These are phyloP conservation scores for Neoboletus brunneissimus DNA, from an alignment of 768 basidiomycete genomes.

Conservation along the genomic window DNA sequence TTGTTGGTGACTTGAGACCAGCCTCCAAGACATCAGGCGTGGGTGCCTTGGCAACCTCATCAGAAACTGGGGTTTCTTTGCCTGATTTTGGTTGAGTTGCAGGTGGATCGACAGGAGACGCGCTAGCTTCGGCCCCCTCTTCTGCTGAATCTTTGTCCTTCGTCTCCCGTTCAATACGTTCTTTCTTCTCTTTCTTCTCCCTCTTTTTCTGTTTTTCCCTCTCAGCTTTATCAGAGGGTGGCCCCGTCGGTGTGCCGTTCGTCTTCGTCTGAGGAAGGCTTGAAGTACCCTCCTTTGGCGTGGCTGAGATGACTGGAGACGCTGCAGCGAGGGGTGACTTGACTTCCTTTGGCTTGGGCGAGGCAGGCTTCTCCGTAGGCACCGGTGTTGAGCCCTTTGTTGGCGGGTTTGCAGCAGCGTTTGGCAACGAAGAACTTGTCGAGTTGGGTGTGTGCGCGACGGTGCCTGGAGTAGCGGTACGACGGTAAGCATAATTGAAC, in stretches of 20 bases:
- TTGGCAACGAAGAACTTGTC: conserved; percentile 48
- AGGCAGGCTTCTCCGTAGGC: conserved; percentile 37
- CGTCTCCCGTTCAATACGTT: conserved; percentile 44
- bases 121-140: conserved; percentile 31
- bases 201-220: conserved; percentile 58
- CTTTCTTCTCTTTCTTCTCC: conserved; percentile 60
- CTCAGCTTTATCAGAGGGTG: conserved; percentile 49
- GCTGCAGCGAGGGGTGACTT: conserved; percentile 36
- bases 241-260: conserved; percentile 31
- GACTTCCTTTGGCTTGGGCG: conserved; percentile 30
- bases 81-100: conserved; percentile 34
- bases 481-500: conserved; percentile 94
- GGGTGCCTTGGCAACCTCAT: conserved; percentile 23
- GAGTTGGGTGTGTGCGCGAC: conserved; percentile 59
- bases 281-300: conserved; percentile 37
- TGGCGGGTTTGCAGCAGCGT: conserved; percentile 34
- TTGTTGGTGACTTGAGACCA: conserved; percentile 53
- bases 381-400: conserved; percentile 34
- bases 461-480: conserved; percentile 55
- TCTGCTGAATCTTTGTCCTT: conserved; percentile 39
- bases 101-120: conserved; percentile 23
- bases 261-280: conserved; percentile 32
- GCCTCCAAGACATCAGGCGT: conserved; percentile 26
- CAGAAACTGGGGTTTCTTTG: conserved; percentile 38
- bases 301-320: conserved; percentile 32